Evolutionary conservation across 1,284 basidiomycete species (phyloP).

Genomic region (Taiwanofungus camphoratus): DNA sequence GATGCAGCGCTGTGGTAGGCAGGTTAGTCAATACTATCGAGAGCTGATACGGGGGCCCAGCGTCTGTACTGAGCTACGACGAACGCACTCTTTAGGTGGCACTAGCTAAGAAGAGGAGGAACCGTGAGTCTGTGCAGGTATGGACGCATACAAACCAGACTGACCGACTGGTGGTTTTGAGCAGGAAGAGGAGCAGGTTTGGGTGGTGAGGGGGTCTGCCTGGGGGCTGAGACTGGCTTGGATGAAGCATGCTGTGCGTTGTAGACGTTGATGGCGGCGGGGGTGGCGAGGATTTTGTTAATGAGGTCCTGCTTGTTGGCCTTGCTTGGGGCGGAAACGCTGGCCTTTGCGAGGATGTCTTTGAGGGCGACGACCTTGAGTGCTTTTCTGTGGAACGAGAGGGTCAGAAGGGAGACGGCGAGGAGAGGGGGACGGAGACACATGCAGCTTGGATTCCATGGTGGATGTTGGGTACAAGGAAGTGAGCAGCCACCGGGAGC

Average conservation of each 20-base stretch:
- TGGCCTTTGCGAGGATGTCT: slow-evolving; percentile 50
- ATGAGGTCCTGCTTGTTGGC: slow-evolving; percentile 66
- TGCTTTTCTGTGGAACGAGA: slow-evolving; percentile 35
- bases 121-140: slow-evolving; percentile 11
- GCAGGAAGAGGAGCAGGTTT: slow-evolving; percentile 1
- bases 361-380: slow-evolving; percentile 72
- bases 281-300: slow-evolving; percentile 48
- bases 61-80: no score
- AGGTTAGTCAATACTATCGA: neutral
- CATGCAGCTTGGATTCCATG: slow-evolving; percentile 49
- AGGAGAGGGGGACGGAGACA: slow-evolving; percentile 11
- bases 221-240: neutral
- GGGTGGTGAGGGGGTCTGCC: neutral
- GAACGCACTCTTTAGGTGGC: slow-evolving; percentile 42
- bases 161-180: slow-evolving; percentile 20
- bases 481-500: slow-evolving; percentile 15
- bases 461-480: slow-evolving; percentile 14
- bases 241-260: slow-evolving; percentile 24
- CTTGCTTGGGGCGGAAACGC: slow-evolving; percentile 43
- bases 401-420: slow-evolving; percentile 7
- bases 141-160: slow-evolving; percentile 8
- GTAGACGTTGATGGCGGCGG: slow-evolving; percentile 46
- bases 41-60: neutral
- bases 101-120: slow-evolving; percentile 26
- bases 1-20: neutral